Evolutionary conservation across 2,329 filamentous ascomycete genomes (phyloP), one percentile per base, ranked within the genome.

Genomic region (Monosporascus sp.): DNA sequence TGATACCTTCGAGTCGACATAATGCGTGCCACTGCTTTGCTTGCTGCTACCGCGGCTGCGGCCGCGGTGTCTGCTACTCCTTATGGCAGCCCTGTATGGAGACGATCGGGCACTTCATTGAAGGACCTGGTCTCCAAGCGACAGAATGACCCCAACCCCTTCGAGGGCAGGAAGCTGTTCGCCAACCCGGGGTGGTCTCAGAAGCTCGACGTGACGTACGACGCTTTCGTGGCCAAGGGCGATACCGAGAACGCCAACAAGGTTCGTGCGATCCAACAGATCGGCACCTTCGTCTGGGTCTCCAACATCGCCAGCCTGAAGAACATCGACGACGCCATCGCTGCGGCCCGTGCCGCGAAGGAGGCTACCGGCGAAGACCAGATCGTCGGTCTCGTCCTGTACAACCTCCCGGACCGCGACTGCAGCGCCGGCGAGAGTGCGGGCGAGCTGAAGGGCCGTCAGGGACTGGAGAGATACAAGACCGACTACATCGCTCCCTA

Each of bases 361-460:
- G 56, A 62, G n/a, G 53, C 54, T 25, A 69, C 69, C 2, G 66
- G 68, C 44, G 62, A 68, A 6, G 43, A 27, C 24, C 43, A 46
- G 22, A 27, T 46, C 43, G 24, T 46, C 43, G 43, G 43, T 27
- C 43, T 82, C 45, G 79, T 82, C 50, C 74, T 83, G 52, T 83
- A 83, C 62, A 75, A 83, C 65, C 74, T 83, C 3, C 80, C 80
- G 14, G 78, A 81, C 62, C 77, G 80, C 64, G 80, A 83, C 69
- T 83, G 80, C 60, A 74, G 79, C 27, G 79, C 80, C 4, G 73
- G 75, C 8, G 79, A 79, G 14, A 81, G 78, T 60, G 82, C 82
- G 61, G 80, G 80, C 64, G 80, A 83, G 65, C 54, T 67, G 73
- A 5, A 74, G 82, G 36, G 74, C 74, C 44, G 67, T 52, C 72